These are phyloP conservation scores for Platanus orientalis DNA, from an alignment of 164 flowering plant species.

Conservation along the genomic window DNA sequence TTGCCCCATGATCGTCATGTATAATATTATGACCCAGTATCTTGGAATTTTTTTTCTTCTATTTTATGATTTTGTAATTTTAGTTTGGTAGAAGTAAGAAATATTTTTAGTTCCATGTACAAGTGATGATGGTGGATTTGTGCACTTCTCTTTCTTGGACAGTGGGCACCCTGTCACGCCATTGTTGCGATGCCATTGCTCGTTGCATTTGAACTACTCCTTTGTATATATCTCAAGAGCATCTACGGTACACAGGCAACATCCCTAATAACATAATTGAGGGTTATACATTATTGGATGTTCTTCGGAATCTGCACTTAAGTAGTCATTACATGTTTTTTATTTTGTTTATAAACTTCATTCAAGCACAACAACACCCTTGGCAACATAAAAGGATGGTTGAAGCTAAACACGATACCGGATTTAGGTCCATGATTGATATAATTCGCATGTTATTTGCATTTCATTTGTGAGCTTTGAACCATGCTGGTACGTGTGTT, in stretches of 20 bases:
- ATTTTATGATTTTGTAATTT: background rate
- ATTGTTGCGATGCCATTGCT: constrained; percentile 80
- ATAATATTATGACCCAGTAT: constrained; percentile 14
- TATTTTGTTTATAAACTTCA: background rate
- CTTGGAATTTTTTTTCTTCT: background rate
- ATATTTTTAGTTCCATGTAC: background rate
- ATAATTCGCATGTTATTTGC: no score
- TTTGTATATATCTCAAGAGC: constrained; percentile 86
- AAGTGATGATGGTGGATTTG: no score
- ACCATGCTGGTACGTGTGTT: background rate
- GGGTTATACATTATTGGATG: background rate
- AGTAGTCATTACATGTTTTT: background rate
- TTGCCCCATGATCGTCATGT: constrained; percentile 86
- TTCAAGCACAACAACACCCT: background rate
- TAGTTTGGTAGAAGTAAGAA: no score
- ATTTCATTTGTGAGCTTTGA: no score
- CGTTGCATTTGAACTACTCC: constrained; percentile 84
- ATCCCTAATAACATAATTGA: background rate
- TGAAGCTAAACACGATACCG: background rate
- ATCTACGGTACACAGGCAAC: constrained; percentile 73
- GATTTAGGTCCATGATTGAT: background rate
- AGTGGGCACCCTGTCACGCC: constrained; percentile 99
- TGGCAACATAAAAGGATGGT: background rate
- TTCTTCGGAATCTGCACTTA: no score
- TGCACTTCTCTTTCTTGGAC: constrained; percentile 22